Percentiles rank a stretch among this genome's conserved stretches.
phyloP scores from a whole-genome alignment of 2,329 filamentous ascomycete genomes.

The Beauveria sp. region DNA sequence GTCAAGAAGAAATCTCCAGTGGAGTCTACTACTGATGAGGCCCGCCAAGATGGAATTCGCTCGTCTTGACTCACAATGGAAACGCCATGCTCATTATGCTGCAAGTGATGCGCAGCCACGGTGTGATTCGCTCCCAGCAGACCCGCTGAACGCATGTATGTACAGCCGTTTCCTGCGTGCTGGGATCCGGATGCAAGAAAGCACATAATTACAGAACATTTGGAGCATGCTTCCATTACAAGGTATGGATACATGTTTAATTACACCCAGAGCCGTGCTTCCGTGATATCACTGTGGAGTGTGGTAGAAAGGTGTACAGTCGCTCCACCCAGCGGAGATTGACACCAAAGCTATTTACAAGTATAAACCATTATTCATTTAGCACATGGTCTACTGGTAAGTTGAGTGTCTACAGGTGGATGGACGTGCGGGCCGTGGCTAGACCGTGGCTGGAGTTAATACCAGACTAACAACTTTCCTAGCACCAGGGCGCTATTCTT shows the following conservation, averaged over 20 bases:
- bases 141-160: not conserved
- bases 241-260: conserved; percentile 7
- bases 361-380: not conserved
- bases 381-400: not conserved
- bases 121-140: not conserved
- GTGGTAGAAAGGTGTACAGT: not conserved
- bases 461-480: not conserved
- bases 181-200: not conserved
- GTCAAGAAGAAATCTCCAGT: not conserved
- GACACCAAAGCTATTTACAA: not conserved
- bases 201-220: not conserved
- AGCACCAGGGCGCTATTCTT: not conserved
- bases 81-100: not conserved
- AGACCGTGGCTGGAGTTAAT: not conserved
- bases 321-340: conserved; percentile 3
- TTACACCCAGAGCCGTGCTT: not conserved
- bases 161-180: not conserved
- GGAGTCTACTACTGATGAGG: not conserved
- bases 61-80: not conserved
- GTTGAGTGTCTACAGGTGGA: not conserved
- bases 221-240: not conserved
- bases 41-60: not conserved
- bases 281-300: not conserved
- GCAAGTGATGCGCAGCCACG: not conserved
- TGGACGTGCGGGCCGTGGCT: not conserved